Percentiles rank a stretch among this genome's conserved stretches.
These are phyloP conservation scores for Triticum turgidum DNA, from an alignment of 176 grass and related monocot genomes.

Conservation along the genomic window DNA sequence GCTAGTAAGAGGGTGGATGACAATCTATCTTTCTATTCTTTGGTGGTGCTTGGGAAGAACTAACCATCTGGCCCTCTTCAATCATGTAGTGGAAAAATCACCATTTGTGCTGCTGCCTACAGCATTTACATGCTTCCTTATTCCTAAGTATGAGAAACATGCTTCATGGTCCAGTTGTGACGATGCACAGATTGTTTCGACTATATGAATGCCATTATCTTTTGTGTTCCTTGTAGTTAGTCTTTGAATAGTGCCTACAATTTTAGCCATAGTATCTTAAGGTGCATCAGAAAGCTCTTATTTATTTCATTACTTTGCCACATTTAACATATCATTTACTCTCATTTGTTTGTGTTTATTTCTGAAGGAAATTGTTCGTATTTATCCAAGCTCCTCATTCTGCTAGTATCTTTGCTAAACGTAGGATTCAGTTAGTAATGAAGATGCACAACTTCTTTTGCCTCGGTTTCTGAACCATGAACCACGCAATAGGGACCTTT, in stretches of 20 bases:
- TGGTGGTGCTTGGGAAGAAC: neutral
- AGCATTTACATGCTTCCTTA: neutral
- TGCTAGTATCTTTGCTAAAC: neutral
- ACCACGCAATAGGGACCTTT: neutral
- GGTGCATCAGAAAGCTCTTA: neutral
- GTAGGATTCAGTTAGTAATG: neutral
- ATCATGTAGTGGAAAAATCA: neutral
- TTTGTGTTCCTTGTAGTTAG: neutral
- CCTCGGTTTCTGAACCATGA: neutral
- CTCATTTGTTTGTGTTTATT: neutral
- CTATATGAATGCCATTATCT: neutral
- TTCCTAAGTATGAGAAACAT: neutral
- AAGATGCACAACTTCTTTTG: neutral
- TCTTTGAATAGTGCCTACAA: neutral
- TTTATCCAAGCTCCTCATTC: neutral
- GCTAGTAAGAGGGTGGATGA: neutral
- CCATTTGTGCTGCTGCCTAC: neutral
- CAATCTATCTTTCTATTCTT: neutral
- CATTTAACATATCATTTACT: neutral
- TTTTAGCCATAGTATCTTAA: neutral
- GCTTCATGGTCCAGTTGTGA: neutral
- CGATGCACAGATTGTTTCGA: neutral
- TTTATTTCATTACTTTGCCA: neutral
- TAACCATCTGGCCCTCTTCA: neutral
- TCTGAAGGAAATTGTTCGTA: neutral